Percentiles rank a stretch among this genome's conserved stretches.
These are phyloP conservation scores for Quercus lobata DNA, from an alignment of 331 rosid genomes.

Conservation along the genomic window DNA sequence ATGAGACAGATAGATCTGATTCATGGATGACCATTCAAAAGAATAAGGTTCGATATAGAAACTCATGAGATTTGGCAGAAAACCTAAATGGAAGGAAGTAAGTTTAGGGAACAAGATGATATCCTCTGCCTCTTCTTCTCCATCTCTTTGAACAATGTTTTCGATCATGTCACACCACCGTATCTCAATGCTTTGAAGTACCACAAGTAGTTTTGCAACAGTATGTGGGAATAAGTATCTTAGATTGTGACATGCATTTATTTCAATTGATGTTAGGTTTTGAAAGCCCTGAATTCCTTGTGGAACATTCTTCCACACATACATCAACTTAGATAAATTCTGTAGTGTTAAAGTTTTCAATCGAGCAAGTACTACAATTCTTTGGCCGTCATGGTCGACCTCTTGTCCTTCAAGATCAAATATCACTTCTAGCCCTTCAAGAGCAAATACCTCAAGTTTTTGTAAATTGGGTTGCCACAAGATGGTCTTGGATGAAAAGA, in stretches of 20 bases:
- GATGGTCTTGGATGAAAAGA: neutral
- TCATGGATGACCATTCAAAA: constrained; percentile 6
- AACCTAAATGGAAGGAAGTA: neutral
- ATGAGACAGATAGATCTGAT: accelerated
- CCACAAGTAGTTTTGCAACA: neutral
- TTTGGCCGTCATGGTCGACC: no score
- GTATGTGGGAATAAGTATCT: neutral
- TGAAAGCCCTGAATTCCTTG: neutral
- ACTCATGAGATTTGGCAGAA: constrained; percentile 1
- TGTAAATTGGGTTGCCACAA: neutral
- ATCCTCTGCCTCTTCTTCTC: neutral
- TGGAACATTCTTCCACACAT: neutral
- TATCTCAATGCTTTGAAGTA: neutral
- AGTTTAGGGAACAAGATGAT: neutral
- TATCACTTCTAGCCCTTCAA: neutral
- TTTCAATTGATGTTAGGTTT: neutral
- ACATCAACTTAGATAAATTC: no score
- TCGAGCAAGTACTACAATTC: neutral
- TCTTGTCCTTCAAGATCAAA: constrained; percentile 20
- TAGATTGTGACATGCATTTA: neutral
- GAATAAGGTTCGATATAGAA: neutral
- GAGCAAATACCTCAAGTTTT: neutral
- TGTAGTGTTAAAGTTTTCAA: no score
- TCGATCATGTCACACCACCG: neutral
- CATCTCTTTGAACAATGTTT: neutral